Conservation (phyloP, 306 rosid species). For the Fragaria iinumae region DNA sequence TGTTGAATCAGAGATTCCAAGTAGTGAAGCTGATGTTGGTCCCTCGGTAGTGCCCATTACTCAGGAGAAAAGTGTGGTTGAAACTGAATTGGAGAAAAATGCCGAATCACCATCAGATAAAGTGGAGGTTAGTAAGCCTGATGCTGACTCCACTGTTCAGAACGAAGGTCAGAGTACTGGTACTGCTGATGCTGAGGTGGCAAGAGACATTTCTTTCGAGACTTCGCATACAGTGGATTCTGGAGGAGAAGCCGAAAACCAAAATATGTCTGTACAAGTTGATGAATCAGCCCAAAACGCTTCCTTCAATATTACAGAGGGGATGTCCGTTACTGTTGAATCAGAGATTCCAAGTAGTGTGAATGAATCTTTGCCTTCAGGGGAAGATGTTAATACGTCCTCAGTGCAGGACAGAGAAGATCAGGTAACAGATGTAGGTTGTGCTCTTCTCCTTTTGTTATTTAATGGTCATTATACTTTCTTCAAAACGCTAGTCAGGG, state of each 20-base stretch:
- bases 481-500: slow-evolving; percentile 15
- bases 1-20: slow-evolving; percentile 27
- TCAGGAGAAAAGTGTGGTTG: slow-evolving; percentile 21
- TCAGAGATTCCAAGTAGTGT: slow-evolving; percentile 28
- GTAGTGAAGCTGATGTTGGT: slow-evolving; percentile 33
- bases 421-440: slow-evolving; percentile 94
- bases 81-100: slow-evolving; percentile 34
- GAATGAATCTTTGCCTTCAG: slow-evolving; percentile 21
- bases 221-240: slow-evolving; percentile 35
- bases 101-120: slow-evolving; percentile 33
- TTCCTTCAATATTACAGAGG: slow-evolving; percentile 31
- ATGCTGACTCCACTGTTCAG: slow-evolving; percentile 29
- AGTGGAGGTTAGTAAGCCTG: slow-evolving; percentile 39
- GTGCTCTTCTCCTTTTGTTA: slow-evolving; percentile 57
- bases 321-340: slow-evolving; percentile 23
- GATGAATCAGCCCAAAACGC: slow-evolving; percentile 25
- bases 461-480: slow-evolving; percentile 14
- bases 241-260: slow-evolving; percentile 34
- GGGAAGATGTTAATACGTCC: slow-evolving; percentile 30
- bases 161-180: slow-evolving; percentile 33
- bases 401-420: slow-evolving; percentile 59
- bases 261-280: slow-evolving; percentile 30
- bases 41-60: slow-evolving; percentile 24
- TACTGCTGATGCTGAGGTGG: slow-evolving; percentile 29
- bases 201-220: slow-evolving; percentile 22